phyloP scores from a whole-genome alignment of 2,329 filamentous ascomycete species.

The Paraphaeosphaeria minitans region DNA sequence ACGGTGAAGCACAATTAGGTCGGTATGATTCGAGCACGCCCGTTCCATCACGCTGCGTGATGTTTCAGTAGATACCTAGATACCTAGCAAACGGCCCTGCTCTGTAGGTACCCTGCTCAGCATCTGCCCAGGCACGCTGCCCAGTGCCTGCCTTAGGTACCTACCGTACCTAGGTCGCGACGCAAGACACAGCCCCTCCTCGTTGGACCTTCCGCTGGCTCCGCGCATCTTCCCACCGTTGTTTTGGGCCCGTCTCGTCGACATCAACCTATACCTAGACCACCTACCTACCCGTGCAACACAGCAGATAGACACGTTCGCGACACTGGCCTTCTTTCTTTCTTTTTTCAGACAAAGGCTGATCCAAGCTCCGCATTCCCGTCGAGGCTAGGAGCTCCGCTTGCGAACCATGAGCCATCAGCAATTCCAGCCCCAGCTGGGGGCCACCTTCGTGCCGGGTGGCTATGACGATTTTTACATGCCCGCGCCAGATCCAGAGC shows the following conservation, averaged over 20 bases:
- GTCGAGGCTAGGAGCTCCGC: constrained; percentile 2
- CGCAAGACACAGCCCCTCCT: constrained; percentile 18
- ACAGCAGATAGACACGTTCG: constrained; percentile 1
- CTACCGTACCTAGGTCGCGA: too few species aligned
- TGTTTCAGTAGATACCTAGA: constrained; percentile 36
- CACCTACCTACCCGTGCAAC: constrained; percentile 1
- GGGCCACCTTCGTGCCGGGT: constrained; percentile 71
- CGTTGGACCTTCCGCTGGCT: constrained; percentile 13
- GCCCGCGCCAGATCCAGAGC: constrained; percentile 60
- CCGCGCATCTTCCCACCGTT: background rate
- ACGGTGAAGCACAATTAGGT: constrained; percentile 21
- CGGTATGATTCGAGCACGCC: constrained; percentile 18
- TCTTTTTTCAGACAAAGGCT: constrained; percentile 33
- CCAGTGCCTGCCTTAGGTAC: background rate
- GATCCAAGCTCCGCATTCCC: constrained; percentile 14
- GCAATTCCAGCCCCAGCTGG: constrained; percentile 40
- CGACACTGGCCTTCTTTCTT: constrained; percentile 2
- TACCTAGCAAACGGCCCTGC: constrained; percentile 26
- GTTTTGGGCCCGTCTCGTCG: background rate
- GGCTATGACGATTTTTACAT: constrained; percentile 71
- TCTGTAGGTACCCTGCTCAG: background rate
- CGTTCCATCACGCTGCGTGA: constrained; percentile 18
- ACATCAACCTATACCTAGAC: too few species aligned
- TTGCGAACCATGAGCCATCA: constrained; percentile 45
- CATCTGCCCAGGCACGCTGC: constrained; percentile 3